Conservation (phyloP, 768 basidiomycete species). For the Xanthoconium stramineum region DNA sequence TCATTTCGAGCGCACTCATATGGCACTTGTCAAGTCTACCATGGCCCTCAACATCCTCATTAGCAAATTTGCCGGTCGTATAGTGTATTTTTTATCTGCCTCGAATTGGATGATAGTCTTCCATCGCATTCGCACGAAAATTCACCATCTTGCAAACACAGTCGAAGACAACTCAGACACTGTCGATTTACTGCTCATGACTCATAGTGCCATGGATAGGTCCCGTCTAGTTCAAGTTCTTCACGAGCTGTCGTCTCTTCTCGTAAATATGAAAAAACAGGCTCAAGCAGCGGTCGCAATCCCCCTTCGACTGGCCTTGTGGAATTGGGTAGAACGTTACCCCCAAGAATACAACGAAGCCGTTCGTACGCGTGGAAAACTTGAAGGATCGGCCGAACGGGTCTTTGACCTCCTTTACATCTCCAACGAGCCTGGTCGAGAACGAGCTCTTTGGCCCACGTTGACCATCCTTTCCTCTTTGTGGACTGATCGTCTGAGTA, state of each 20-base stretch:
- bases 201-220: constrained; percentile 72
- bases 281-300: constrained; percentile 69
- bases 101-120: constrained; percentile 85
- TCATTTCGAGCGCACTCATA: constrained; percentile 61
- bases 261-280: constrained; percentile 78
- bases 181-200: constrained; percentile 74
- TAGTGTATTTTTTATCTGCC: constrained; percentile 83
- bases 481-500: constrained; percentile 67
- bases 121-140: constrained; percentile 63
- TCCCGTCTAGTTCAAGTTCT: constrained; percentile 65
- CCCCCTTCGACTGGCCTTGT: constrained; percentile 73
- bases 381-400: constrained; percentile 83
- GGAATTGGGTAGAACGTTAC: constrained; percentile 87
- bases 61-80: constrained; percentile 68
- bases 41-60: constrained; percentile 59
- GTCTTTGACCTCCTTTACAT: constrained; percentile 78
- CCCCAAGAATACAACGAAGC: constrained; percentile 76
- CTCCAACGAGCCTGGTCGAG: constrained; percentile 40
- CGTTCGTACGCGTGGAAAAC: constrained; percentile 54
- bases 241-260: constrained; percentile 75
- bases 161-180: constrained; percentile 60
- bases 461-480: constrained; percentile 71
- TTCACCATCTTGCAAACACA: constrained; percentile 57
- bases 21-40: constrained; percentile 54
- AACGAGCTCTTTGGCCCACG: constrained; percentile 73